A percentile compares a stretch with the other conserved stretches of the same genome.
These are phyloP conservation scores for Mikania micrantha DNA, from an alignment of 129 eudicot genomes.

Conservation along the genomic window DNA sequence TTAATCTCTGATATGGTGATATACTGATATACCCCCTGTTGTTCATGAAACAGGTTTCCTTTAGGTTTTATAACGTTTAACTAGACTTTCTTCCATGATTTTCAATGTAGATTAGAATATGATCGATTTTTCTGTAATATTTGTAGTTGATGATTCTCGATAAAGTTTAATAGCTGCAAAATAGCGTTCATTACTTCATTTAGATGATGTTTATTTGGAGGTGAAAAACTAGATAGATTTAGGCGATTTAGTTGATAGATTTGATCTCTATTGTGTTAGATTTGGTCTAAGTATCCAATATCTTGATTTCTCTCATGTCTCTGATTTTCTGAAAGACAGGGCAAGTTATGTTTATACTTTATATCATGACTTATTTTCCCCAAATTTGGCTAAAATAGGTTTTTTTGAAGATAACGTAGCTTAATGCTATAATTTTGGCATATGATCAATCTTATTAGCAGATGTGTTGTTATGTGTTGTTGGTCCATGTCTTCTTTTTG, in stretches of 20 bases:
- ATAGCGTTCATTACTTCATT: no score
- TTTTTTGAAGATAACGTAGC: not conserved
- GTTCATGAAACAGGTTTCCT: not conserved
- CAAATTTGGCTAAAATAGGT: no score
- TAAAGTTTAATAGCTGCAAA: not conserved
- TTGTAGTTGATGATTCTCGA: not conserved
- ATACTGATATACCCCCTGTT: not conserved
- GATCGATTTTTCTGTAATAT: not conserved
- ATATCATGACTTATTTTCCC: not conserved
- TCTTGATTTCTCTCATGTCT: no score
- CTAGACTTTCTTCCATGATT: not conserved
- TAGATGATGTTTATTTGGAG: not conserved
- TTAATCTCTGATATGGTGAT: not conserved
- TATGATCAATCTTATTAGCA: not conserved
- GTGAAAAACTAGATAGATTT: no score
- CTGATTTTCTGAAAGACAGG: no score
- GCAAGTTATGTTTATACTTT: not conserved
- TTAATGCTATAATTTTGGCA: not conserved
- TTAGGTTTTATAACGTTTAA: not conserved
- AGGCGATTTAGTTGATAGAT: not conserved
- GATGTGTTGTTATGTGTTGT: not conserved
- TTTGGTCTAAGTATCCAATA: not conserved
- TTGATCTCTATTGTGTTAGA: not conserved
- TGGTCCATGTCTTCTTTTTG: not conserved
- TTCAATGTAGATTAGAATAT: not conserved